Evolutionary conservation across 306 rosid species (phyloP).

Genomic region (Acmispon strigosus): DNA sequence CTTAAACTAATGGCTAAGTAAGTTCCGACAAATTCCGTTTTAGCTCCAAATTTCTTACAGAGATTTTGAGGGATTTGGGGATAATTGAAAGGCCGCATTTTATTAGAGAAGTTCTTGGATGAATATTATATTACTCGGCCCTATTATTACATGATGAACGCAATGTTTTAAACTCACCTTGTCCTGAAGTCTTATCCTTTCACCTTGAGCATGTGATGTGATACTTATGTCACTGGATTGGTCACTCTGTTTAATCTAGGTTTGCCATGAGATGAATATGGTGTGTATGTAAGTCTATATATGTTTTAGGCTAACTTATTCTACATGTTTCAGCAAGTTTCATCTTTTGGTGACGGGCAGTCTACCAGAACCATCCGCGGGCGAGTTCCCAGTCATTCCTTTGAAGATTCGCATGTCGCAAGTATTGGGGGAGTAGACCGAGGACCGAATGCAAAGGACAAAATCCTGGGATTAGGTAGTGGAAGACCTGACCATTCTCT

Average conservation of each 20-base stretch:
- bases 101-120: neutral
- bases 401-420: constrained; percentile 57
- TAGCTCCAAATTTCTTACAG: neutral
- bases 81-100: neutral
- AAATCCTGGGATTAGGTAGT: constrained; percentile 50
- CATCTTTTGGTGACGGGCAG: constrained; percentile 71
- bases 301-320: constrained; percentile 23
- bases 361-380: constrained; percentile 62
- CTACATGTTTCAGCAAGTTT: constrained; percentile 54
- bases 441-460: constrained; percentile 54
- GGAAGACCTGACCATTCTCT: constrained; percentile 73
- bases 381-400: constrained; percentile 47
- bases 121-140: neutral
- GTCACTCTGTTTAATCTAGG: neutral
- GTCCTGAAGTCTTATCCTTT: neutral
- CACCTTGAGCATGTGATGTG: neutral
- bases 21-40: neutral
- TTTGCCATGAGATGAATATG: neutral
- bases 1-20: neutral
- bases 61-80: neutral
- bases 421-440: constrained; percentile 59
- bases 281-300: neutral
- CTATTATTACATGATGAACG: neutral
- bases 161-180: neutral
- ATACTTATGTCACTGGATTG: neutral